A percentile compares a stretch with the other conserved stretches of the same genome.
These are phyloP conservation scores for Fusarium scirpi DNA, from an alignment of 2,329 filamentous ascomycete species.

Conservation along the genomic window DNA sequence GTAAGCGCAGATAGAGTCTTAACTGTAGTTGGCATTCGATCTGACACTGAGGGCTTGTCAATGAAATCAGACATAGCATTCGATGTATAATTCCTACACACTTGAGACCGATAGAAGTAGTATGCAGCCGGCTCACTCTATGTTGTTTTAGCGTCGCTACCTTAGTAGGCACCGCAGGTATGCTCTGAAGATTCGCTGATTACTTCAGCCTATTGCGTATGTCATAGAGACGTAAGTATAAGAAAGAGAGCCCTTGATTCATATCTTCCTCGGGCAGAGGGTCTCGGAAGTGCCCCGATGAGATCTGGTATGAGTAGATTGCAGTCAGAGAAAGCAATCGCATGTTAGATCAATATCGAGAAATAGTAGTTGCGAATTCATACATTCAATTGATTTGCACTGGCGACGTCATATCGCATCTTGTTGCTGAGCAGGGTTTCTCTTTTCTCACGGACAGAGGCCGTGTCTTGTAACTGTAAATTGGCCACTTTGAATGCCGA, in stretches of 20 bases:
- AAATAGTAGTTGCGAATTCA: background rate
- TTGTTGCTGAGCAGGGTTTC: slow-evolving; percentile 1
- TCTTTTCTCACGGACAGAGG: slow-evolving; percentile 15
- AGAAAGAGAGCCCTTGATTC: slow-evolving; percentile 20
- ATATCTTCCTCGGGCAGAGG: slow-evolving; percentile 40
- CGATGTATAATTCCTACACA: background rate
- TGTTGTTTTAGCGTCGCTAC: background rate
- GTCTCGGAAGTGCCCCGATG: slow-evolving; percentile 25
- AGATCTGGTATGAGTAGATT: slow-evolving; percentile 13
- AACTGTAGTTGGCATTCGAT: background rate
- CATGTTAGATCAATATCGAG: background rate
- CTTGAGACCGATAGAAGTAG: background rate
- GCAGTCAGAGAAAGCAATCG: background rate
- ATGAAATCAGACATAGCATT: background rate
- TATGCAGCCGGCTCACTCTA: background rate
- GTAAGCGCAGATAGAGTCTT: background rate
- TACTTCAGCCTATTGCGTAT: background rate
- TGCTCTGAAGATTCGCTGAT: background rate
- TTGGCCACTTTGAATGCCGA: slow-evolving; percentile 34
- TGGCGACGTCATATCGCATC: slow-evolving; percentile 21
- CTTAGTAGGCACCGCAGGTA: background rate
- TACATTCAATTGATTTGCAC: background rate
- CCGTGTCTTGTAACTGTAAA: background rate
- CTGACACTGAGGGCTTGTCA: background rate
- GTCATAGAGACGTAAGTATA: background rate